Base-by-base conservation (phyloP, 306 rosid genomes). In the Arachis hypogaea region DNA sequence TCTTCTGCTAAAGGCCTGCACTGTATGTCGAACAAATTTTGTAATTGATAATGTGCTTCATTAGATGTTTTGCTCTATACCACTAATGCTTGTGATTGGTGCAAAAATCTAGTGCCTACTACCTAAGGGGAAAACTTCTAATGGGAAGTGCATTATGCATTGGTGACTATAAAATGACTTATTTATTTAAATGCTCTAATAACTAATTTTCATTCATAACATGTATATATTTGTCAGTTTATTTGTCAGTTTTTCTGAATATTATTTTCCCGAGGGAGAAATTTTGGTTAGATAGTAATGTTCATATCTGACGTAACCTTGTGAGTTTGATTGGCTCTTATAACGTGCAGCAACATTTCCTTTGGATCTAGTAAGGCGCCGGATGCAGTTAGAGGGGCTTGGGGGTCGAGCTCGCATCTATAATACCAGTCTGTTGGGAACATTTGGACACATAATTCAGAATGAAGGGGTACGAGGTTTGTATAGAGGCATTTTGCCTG, bases 311-410 rank as follows among this genome's bases (percentile, higher is more conserved):
- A 63, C 43, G 59, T 12, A 58, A 22, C 33, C 4, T 40, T 1
- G 5, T 46, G 73, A 52, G 43, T 52, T 54, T 59, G 64, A 79
- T 80, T 50, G 58, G 57, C 45, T 77, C 61, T 60, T 46, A 28
- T 62, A 52, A 59, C 73, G 38, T 65, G 76, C 90, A 88, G 96
- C 89, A 46, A 92, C 96, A 69, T 92, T 87, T 82, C 97, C 96
- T 5, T 68, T 92, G 72, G 97, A 92, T 86, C 93, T 92, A 42
- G 85, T 92, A 76, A 92, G 97, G 86, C 88, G 93, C 63, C 78
- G 97, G 72, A 86, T 78, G 92, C 97, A 89, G 73, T 80, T 92
- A 66, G 96, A 92, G 74, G 96, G 97, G 36, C 90, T 82, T 7
- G 88, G 92, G 7, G 96, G 97, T 29, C 86, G 86, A 40, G 93